phyloP scores from a whole-genome alignment of 306 rosid species.

The Hippophae rhamnoides region DNA sequence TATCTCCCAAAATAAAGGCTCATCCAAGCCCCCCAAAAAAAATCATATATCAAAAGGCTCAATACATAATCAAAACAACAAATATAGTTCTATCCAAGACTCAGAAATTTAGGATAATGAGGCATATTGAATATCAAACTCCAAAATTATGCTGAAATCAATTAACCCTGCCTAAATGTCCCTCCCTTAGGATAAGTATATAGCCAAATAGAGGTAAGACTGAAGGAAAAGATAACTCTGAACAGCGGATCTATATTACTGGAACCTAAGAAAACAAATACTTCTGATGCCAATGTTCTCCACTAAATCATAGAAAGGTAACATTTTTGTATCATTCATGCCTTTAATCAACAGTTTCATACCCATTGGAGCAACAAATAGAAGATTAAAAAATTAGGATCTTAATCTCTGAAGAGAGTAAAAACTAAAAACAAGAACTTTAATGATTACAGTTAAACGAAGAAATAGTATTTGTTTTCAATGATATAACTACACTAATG shows the following conservation, averaged over 20 bases:
- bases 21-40: not conserved
- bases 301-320: not conserved
- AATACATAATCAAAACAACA: not conserved
- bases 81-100: too few relatives aligned
- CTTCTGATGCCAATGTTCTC: not conserved
- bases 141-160: not conserved
- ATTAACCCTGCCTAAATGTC: not conserved
- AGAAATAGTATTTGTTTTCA: too few relatives aligned
- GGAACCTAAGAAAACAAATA: slow-evolving; percentile 1
- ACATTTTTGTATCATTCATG: not conserved
- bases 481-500: too few relatives aligned
- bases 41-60: not conserved
- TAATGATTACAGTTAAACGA: too few relatives aligned
- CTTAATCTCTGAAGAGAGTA: too few relatives aligned
- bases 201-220: not conserved
- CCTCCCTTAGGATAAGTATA: not conserved
- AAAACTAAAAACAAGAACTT: too few relatives aligned
- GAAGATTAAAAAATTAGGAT: not conserved
- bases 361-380: not conserved
- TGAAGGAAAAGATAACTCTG: not conserved
- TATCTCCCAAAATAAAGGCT: not conserved
- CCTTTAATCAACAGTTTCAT: not conserved
- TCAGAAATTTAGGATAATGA: too few relatives aligned
- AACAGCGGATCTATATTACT: not conserved
- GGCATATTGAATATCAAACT: not conserved